Base-by-base conservation (phyloP, 2,329 filamentous ascomycete species). In the Xylogone sp. region DNA sequence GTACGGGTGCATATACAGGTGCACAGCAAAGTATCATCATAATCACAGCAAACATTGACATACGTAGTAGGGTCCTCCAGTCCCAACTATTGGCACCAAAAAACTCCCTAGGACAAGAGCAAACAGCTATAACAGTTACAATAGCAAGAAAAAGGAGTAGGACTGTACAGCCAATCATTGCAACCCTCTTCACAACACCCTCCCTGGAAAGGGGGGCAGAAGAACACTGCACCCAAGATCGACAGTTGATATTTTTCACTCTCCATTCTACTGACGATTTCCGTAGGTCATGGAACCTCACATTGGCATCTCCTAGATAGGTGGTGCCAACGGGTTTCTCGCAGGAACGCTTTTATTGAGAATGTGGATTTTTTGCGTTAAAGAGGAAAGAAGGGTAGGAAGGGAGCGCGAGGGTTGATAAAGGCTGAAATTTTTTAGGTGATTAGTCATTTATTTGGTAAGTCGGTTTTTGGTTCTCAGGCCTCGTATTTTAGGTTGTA, bases 221-320 rank as follows among this genome's bases (percentile, higher is more conserved):
- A 53, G 45, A 54, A 46, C 51, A 49, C 55, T 48, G 55, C 55
- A 57, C 55, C 55, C 55, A 57, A 53, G 55, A 57, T 46, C 54
- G 46, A 48, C 54, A 31, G 39, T 18, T 22, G 43, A n/a, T n/a
- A n/a, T n/a, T n/a, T 53, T 48, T 48, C 53, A 46, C 31, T 56
- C 54, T 56, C 53, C 54, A 53, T 56, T 56, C 53, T 55, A 46
- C 54, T 55, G 34, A 55, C 53, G 53, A 56, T 56, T 53, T 55
- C 54, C 53, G 31, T 49, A 48, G 45, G 50, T 56, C 54, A 56
- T 56, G 45, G 54, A 55, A 50, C 53, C 52, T 39, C 50, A 42
- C 43, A 50, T 42, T 47, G 47, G n/a, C n/a, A n/a, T n/a, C n/a
- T 29, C 49, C 49, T n/a, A 20, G 39, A 46, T 22, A 46, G 50